phyloP scores from a whole-genome alignment of 2,329 filamentous ascomycete species.

The Alternaria metachromatica region DNA sequence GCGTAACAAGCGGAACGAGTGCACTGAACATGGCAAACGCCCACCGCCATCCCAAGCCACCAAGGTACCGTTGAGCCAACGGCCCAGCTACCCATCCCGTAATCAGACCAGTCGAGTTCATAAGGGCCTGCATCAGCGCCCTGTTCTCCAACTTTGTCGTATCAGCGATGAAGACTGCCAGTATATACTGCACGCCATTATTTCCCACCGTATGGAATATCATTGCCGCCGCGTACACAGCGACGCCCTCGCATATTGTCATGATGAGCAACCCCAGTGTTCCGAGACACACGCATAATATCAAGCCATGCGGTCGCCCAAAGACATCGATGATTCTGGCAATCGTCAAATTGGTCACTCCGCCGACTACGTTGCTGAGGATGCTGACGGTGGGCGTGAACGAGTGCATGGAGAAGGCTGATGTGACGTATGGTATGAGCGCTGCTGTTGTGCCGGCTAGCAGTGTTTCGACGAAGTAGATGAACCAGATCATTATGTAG shows the following conservation, averaged over 20 bases:
- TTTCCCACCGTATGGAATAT: conserved; percentile 70
- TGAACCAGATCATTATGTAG: conserved; percentile 20
- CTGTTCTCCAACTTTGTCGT: conserved; percentile 69
- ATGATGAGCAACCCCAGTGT: conserved; percentile 64
- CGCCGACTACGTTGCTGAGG: conserved; percentile 42
- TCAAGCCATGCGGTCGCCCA: conserved; percentile 46
- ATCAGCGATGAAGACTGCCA: conserved; percentile 69
- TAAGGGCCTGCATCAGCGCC: conserved; percentile 64
- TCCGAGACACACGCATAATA: conserved; percentile 26
- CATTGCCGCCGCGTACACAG: conserved; percentile 67
- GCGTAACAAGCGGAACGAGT: conserved; percentile 64
- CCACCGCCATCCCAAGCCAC: conserved; percentile 66
- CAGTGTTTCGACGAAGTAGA: conserved; percentile 54
- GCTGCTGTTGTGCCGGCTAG: conserved; percentile 49
- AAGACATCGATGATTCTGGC: conserved; percentile 51
- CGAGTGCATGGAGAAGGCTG: conserved; percentile 40
- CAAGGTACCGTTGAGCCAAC: conserved; percentile 48
- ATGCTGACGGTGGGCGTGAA: conserved; percentile 43
- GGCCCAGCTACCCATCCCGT: conserved; percentile 30
- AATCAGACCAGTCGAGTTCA: conserved; percentile 24
- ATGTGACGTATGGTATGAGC: conserved; percentile 47
- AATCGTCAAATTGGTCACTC: conserved; percentile 44
- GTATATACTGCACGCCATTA: conserved; percentile 57
- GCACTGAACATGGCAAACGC: conserved; percentile 70
- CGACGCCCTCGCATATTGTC: conserved; percentile 65